Base-by-base conservation (phyloP, 108 stramenopile species). In the Tribonema minus region DNA sequence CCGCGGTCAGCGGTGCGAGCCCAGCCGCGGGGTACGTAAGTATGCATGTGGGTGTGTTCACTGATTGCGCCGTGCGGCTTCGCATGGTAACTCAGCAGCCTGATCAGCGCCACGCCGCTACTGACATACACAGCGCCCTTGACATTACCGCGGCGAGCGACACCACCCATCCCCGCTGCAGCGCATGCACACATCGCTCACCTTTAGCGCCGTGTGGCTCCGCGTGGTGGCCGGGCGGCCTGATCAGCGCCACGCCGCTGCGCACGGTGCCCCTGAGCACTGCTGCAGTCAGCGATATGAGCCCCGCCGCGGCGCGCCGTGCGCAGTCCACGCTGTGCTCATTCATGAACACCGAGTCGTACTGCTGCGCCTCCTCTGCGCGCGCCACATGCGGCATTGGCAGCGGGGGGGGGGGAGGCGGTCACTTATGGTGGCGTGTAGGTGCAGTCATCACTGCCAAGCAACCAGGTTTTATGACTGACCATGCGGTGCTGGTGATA, bases 201-300 rank as follows among this genome's bases (percentile, higher is more conserved):
- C 46, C 46, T 30, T 37, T 63, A 0, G 68, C 80, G n/a, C 25
- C 20, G 41, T 81, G 54, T 3, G 29, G 9, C 61, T 81, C 80
- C 23, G 80, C 80, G 61, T 81, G 80, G 61, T 81, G 80, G 6
- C 80, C 80, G 20, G 80, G 80, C 15, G 80, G 80, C 3, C 80
- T 70, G 30, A 81, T 67, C 38, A 67, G 67, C 25, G 67, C 67
- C 1, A 67, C 32, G 25, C 67, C 67, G 39, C 34, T 67, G 7
- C 39, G 30, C 0, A 85, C 71, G 33, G 80, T 64, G 32, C 71
- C 77, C 25, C 2, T 9, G 15, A 20, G 5, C 15, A 81, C 58
- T 5, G 63, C 64, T 15, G 12, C 23, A 5, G 63, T 60, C 25
- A 36, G 27, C 3, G 64, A 34, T 32, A 72, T 25, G 32, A 63